Evolutionary conservation across 1,284 basidiomycete genomes (phyloP), one percentile per base, ranked within the genome.

Genomic region (Sanguinoderma infundibulare): DNA sequence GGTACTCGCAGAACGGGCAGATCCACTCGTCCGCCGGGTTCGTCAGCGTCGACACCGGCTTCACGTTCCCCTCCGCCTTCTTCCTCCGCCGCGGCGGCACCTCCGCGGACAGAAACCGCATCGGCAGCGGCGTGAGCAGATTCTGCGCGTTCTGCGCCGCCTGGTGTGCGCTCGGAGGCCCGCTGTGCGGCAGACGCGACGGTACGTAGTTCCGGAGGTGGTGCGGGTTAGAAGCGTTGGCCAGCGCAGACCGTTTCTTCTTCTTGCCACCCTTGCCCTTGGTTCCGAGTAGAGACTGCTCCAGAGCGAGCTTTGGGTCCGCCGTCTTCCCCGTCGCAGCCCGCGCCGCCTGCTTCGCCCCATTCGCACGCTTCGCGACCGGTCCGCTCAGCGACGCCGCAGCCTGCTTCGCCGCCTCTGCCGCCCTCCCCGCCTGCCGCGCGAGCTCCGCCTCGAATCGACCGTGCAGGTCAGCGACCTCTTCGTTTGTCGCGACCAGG

Each of bases 221-320:
- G 75, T 96, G 94, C 5, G 94, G 94, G 72, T 96, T 96, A 47
- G 91, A 91, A 55, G 91, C 91, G 73, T 95, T 95, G 32, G 93
- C 92, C 20, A 94, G 78, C 2, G 89, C 89, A 53, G 90, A 90
- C 50, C 92, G 83, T 76, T 95, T 95, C 85, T 95, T 96, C 85
- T 95, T 95, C 83, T 93, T 94, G 38, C 82, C 77, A 28, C 65
- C 67, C 36, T 68, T 72, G 54, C 71, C 59, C 59, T 79, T 81
- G 70, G 76, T 74, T 36, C 46, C 69, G 65, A 57, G 66, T 67
- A 73, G 64, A 44, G 77, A 71, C 63, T 76, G 75, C 53, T 84
- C 83, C 46, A 75, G 64, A 54, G 79, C 77, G 15, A 69, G 69
- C 8, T 70, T 72, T 61, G 71, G 73, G 59, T 80, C 79, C 3